Conservation (phyloP, 805 yeast species). For the Candida maris region DNA sequence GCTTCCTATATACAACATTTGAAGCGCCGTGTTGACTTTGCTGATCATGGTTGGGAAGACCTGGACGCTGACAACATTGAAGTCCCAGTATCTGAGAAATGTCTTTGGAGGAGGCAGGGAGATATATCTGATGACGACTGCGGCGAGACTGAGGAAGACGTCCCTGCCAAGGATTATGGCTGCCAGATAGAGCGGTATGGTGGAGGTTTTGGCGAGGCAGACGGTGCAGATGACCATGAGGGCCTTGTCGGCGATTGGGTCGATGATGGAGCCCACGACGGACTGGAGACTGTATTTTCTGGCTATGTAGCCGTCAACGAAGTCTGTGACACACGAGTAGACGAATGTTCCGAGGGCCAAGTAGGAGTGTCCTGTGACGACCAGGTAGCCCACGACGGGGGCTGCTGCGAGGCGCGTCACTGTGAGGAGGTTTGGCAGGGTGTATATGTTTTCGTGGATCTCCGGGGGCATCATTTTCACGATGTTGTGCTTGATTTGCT, state of each 20-base stretch:
- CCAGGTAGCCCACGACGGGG: constrained; percentile 79
- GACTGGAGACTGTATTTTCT: constrained; percentile 72
- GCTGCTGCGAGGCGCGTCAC: constrained; percentile 74
- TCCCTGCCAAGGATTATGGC: constrained; percentile 81
- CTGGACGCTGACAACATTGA: constrained; percentile 75
- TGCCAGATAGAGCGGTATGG: constrained; percentile 71
- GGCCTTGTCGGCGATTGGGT: constrained; percentile 92
- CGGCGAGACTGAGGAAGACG: constrained; percentile 64
- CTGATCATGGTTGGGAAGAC: constrained; percentile 86
- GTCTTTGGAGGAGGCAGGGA: constrained; percentile 78
- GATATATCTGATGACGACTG: constrained; percentile 65
- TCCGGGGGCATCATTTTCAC: constrained; percentile 30
- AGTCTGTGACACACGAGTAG: constrained; percentile 88
- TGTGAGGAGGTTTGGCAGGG: constrained; percentile 85
- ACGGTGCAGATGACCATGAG: constrained; percentile 84
- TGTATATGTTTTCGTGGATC: constrained; percentile 61
- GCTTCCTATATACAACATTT: constrained; percentile 80
- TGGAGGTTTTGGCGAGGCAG: constrained; percentile 62
- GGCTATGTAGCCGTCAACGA: constrained; percentile 89
- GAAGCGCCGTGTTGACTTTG: constrained; percentile 85
- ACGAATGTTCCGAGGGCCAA: constrained; percentile 71
- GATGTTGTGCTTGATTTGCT: constrained; percentile 26
- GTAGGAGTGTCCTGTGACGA: constrained; percentile 58
- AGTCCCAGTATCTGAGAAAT: constrained; percentile 67
- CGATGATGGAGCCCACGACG: constrained; percentile 84